Evolutionary conservation across 257 asterid species (phyloP).

Genomic region (Solanum rostratum): DNA sequence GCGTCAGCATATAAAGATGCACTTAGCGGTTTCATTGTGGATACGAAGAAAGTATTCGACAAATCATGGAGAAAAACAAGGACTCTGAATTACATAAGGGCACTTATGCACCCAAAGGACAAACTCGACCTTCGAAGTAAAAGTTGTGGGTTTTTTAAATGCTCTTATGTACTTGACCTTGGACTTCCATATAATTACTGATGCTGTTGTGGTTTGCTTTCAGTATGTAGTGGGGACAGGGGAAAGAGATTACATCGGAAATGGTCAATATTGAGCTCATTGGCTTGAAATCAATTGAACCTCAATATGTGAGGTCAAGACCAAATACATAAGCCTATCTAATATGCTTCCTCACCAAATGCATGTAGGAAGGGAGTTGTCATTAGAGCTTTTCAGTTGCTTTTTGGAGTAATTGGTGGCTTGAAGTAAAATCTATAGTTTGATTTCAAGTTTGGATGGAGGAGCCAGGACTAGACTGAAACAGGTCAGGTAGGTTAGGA

Average conservation of each 20-base stretch:
- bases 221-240: neutral
- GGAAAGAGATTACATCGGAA: neutral
- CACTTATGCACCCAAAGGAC: slow-evolving; percentile 15
- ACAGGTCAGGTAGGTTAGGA: neutral
- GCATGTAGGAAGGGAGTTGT: neutral
- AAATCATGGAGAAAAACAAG: slow-evolving; percentile 61
- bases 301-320: neutral
- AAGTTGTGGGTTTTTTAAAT: neutral
- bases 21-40: slow-evolving; percentile 61
- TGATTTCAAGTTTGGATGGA: neutral
- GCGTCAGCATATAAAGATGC: slow-evolving; percentile 81
- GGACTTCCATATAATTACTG: neutral
- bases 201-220: neutral
- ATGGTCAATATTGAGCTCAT: neutral
- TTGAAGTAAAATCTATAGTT: neutral
- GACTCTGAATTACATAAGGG: slow-evolving; percentile 22
- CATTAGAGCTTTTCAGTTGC: neutral
- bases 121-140: neutral
- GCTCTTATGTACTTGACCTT: neutral
- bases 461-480: neutral
- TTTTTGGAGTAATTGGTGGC: neutral
- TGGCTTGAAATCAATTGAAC: neutral
- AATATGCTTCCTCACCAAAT: neutral
- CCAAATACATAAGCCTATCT: neutral
- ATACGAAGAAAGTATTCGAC: slow-evolving; percentile 80